Base-by-base conservation (phyloP, 106 monocot genomes). In the Phalaenopsis aphrodite region DNA sequence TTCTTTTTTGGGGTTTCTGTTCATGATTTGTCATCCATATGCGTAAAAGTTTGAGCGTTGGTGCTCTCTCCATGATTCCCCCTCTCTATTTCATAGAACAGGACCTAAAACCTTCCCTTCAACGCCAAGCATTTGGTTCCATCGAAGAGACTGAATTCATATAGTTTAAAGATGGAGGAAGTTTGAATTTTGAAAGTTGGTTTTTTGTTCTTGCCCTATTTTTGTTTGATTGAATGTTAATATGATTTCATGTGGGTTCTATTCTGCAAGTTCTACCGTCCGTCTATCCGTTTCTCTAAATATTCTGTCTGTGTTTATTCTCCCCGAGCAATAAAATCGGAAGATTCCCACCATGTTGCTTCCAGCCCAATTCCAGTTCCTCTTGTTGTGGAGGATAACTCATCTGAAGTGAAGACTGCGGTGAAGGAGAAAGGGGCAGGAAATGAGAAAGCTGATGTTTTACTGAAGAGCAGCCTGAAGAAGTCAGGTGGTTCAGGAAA, bases 381-480 rank as follows among this genome's bases (percentile, higher is more conserved):
- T 65, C 23, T 5, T 65, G 64, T 24, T 21, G 64, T 65, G 64
- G 64, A 65, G 64, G 64, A 65, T 19, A 69, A 39, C 16, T 69
- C 69, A 30, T 69, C 30, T 41, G 86, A 82, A 77, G 79, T 78
- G 57, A 82, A 86, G 78, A 47, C 52, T 78, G 88, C 72, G 75
- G 58, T 14, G 37, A 76, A 78, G 72, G 42, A 75, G 19, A 56
- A 30, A 42, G 55, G 58, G n/a, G 39, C 19, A 7, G 56, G 78
- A 43, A 82, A 72, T 68, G 82, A 49, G 18, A 86, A 84, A 56
- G 80, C 75, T 75, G 82, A 82, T 46, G 30, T 75, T 55, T 42
- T 85, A 16, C 56, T 82, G 75, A 88, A 83, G 81, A 88, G 88
- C 78, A 80, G 91, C 38, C 79, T 91, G 12, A 88, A 84, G 82